A percentile compares a stretch with the other conserved stretches of the same genome.
Conservation (phyloP, 2,329 filamentous ascomycete genomes). For the Cladophialophora exuberans region DNA sequence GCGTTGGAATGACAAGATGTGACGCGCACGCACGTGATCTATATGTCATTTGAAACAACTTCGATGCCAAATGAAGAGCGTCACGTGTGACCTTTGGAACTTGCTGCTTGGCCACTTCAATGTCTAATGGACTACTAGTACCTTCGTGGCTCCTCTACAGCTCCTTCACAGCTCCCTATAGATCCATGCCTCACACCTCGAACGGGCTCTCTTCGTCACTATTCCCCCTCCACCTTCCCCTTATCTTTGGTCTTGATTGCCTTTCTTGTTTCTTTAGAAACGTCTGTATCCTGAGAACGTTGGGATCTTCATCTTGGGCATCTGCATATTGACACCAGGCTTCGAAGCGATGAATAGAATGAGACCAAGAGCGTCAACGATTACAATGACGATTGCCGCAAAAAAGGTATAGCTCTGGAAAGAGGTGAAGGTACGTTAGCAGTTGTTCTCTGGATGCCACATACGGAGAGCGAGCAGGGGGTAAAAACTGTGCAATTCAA, state of each 20-base stretch:
- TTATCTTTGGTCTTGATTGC: neutral
- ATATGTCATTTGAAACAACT: no score
- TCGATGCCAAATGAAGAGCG: no score
- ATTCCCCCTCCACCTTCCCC: neutral
- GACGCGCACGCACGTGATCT: neutral
- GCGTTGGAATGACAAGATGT: no score
- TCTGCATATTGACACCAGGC: neutral
- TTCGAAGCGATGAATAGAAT: slow-evolving; percentile 3
- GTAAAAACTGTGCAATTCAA: neutral
- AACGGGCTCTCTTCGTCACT: no score
- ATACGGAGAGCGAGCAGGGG: neutral
- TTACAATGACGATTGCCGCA: neutral
- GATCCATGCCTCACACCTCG: no score
- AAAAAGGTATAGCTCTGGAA: slow-evolving; percentile 9
- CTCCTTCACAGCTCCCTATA: no score
- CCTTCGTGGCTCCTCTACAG: no score
- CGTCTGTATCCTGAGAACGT: slow-evolving; percentile 1
- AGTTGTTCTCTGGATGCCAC: neutral
- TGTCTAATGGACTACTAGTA: no score
- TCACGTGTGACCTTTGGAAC: no score
- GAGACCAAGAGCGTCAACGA: slow-evolving; percentile 1
- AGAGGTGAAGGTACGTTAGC: neutral
- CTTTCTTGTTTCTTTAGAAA: neutral
- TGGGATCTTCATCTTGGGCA: slow-evolving; percentile 1
- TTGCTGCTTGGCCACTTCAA: no score